Percentiles rank a stretch among this genome's conserved stretches.
phyloP scores from a whole-genome alignment of 2,329 filamentous ascomycete genomes.

The Alternaria infectoria region DNA sequence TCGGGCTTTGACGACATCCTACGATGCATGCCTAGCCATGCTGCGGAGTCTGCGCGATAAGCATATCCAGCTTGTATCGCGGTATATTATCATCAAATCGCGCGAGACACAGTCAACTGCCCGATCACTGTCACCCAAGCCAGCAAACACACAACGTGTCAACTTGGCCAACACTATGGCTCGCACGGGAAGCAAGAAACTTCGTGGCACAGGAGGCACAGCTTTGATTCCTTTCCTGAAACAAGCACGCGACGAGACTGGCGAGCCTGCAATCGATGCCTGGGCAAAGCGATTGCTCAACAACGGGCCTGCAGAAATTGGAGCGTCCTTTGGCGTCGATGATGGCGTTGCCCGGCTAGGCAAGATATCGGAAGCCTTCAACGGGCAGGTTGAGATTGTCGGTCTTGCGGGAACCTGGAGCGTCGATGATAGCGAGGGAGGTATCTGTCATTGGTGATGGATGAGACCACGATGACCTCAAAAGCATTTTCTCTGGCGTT shows the following conservation, averaged over 20 bases:
- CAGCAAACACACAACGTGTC: slow-evolving; percentile 48
- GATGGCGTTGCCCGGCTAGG: slow-evolving; percentile 54
- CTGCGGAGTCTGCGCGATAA: slow-evolving; percentile 83
- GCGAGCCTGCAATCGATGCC: slow-evolving; percentile 80
- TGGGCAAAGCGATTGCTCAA: slow-evolving; percentile 67
- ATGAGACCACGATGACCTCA: background rate
- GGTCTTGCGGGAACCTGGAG: slow-evolving; percentile 87
- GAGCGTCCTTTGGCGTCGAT: slow-evolving; percentile 11
- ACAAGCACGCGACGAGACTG: slow-evolving; percentile 94
- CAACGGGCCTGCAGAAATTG: slow-evolving; percentile 54
- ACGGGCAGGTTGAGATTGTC: slow-evolving; percentile 64
- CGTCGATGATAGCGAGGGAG: slow-evolving; percentile 80
- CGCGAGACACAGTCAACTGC: slow-evolving; percentile 72
- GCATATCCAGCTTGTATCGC: slow-evolving; percentile 93
- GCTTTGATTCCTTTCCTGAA: slow-evolving; percentile 95
- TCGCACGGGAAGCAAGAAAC: slow-evolving; percentile 58
- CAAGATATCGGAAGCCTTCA: slow-evolving; percentile 60
- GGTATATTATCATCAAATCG: slow-evolving; percentile 92
- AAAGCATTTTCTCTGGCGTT: slow-evolving; percentile 4
- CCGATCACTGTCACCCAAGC: slow-evolving; percentile 64
- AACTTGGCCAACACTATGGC: slow-evolving; percentile 64
- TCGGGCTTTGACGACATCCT: slow-evolving; percentile 75
- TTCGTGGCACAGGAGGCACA: slow-evolving; percentile 91
- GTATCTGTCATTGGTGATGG: slow-evolving; percentile 40
- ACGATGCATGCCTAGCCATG: slow-evolving; percentile 87